A percentile compares a stretch with the other conserved stretches of the same genome.
Conservation (phyloP, 1,139 yeast species). For the Protomyces inouyei region DNA sequence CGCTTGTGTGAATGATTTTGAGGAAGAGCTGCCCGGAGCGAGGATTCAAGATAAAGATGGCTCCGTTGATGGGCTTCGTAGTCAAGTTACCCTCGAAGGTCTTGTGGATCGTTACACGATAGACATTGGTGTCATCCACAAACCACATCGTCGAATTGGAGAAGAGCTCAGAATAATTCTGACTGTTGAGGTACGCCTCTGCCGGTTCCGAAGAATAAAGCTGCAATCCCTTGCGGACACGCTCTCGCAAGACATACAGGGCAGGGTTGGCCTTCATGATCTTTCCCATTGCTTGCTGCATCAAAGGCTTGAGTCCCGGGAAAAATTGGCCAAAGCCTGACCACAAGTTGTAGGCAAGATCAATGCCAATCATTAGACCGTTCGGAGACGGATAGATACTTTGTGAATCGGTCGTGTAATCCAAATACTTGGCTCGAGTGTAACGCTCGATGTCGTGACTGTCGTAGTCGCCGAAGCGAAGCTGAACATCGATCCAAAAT, state of each 20-base stretch:
- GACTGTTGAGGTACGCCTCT: constrained; percentile 83
- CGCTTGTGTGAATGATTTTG: constrained; percentile 87
- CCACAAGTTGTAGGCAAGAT: constrained; percentile 90
- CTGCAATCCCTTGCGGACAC: constrained; percentile 90
- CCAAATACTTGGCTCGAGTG: constrained; percentile 85
- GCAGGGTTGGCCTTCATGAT: constrained; percentile 97
- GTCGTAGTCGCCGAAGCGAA: constrained; percentile 95
- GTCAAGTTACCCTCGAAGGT: constrained; percentile 92
- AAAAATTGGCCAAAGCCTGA: constrained; percentile 98
- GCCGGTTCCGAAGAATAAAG: constrained; percentile 90
- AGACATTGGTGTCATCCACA: constrained; percentile 28
- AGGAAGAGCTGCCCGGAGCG: constrained; percentile 81
- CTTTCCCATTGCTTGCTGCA: constrained; percentile 88
- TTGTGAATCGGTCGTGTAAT: constrained; percentile 81
- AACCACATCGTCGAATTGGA: constrained; percentile 55
- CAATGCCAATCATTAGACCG: constrained; percentile 85
- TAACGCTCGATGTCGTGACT: constrained; percentile 94
- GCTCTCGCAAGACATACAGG: constrained; percentile 79
- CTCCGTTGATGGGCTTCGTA: constrained; percentile 91
- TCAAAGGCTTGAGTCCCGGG: constrained; percentile 82
- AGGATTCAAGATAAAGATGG: constrained; percentile 83
- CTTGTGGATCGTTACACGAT: constrained; percentile 72
- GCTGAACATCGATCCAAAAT: constrained; percentile 92
- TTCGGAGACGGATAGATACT: constrained; percentile 90
- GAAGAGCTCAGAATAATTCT: constrained; percentile 84